phyloP scores from a whole-genome alignment of 495 filamentous ascomycete genomes.

The Sporormia fimetaria region DNA sequence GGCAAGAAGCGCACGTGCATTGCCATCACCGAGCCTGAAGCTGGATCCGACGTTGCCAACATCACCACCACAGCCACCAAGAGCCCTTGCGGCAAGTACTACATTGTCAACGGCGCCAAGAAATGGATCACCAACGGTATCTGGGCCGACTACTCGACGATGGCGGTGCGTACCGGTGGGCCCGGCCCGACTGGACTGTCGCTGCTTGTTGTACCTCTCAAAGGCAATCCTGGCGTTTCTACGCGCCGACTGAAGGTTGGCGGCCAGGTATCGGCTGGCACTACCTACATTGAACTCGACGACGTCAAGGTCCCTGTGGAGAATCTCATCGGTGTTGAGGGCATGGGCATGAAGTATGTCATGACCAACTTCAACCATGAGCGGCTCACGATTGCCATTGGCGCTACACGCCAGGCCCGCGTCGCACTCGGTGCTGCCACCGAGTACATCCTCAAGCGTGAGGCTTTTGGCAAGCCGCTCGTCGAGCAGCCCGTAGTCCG shows the following conservation, averaged over 20 bases:
- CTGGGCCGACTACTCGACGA: constrained; percentile 59
- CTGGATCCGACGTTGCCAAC: constrained; percentile 60
- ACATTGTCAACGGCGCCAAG: constrained; percentile 64
- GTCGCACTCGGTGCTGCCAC: constrained; percentile 56
- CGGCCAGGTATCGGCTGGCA: constrained; percentile 52
- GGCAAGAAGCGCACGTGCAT: constrained; percentile 59
- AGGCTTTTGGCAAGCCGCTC: constrained; percentile 64
- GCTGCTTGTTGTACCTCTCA: constrained; percentile 56
- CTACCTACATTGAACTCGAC: constrained; percentile 66
- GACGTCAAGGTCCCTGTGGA: constrained; percentile 57
- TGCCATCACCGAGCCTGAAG: constrained; percentile 66
- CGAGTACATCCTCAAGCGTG: constrained; percentile 56
- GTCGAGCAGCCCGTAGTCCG: constrained; percentile 65
- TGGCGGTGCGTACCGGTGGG: constrained; percentile 66
- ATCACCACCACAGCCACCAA: constrained; percentile 57
- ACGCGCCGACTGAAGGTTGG: constrained; percentile 54
- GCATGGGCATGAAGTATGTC: constrained; percentile 60
- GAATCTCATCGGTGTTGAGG: constrained; percentile 62
- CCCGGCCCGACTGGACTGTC: constrained; percentile 53
- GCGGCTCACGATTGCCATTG: constrained; percentile 53
- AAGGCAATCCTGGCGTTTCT: constrained; percentile 48
- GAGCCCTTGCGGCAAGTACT: constrained; percentile 51
- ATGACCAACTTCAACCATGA: constrained; percentile 86
- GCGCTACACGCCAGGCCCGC: constrained; percentile 48
- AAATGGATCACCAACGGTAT: constrained; percentile 80